Conservation (phyloP, 495 filamentous ascomycete genomes). For the Paragyromitra xinjiangensis region DNA sequence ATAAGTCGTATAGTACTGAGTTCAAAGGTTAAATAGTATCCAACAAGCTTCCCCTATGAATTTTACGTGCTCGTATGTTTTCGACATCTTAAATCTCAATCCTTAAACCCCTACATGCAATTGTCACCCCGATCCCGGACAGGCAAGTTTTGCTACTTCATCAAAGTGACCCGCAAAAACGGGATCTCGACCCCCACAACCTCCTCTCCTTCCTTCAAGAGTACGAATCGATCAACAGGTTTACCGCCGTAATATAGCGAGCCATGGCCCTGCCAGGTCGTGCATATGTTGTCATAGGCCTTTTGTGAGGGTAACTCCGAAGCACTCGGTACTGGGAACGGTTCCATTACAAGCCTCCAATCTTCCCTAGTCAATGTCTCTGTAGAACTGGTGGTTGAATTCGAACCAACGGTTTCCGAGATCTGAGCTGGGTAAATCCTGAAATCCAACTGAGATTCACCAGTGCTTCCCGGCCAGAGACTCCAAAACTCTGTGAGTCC, state of each 20-base stretch:
- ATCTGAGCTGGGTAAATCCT: slow-evolving; percentile 42
- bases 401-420: not conserved
- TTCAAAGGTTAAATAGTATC: not conserved
- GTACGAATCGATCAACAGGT: slow-evolving; percentile 27
- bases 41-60: not conserved
- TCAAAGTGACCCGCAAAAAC: slow-evolving; percentile 38
- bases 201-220: slow-evolving; percentile 31
- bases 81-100: not conserved
- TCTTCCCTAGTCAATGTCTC: slow-evolving; percentile 13
- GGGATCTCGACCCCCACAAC: slow-evolving; percentile 41
- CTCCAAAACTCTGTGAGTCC: not conserved
- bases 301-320: slow-evolving; percentile 34
- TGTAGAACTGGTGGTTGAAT: not conserved
- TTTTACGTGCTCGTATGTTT: not conserved
- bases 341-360: slow-evolving; percentile 35
- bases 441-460: slow-evolving; percentile 4
- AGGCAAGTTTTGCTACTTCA: slow-evolving; percentile 5
- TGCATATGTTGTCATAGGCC: slow-evolving; percentile 16
- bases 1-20: not conserved
- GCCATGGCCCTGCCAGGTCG: slow-evolving; percentile 26
- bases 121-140: not conserved
- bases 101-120: not conserved
- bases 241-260: slow-evolving; percentile 25
- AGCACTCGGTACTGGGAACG: not conserved
- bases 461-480: not conserved